A percentile compares a stretch with the other conserved stretches of the same genome.
These are phyloP conservation scores for Tolypocladium tundrense DNA, from an alignment of 2,329 filamentous ascomycete species.

Conservation along the genomic window DNA sequence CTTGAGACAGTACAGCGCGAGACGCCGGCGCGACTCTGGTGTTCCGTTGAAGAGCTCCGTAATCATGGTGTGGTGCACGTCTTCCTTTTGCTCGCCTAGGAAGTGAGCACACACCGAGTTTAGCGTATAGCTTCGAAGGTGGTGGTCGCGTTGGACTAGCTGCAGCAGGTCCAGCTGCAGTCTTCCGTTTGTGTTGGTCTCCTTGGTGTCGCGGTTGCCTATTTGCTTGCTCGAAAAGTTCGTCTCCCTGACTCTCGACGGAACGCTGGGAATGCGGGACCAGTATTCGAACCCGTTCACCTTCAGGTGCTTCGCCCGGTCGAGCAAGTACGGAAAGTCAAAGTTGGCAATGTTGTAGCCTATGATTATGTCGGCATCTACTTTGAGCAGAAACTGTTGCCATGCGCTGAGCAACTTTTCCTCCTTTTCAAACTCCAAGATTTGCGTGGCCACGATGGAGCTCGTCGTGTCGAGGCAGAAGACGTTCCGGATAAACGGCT, in stretches of 20 bases:
- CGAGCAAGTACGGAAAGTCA: constrained; percentile 91
- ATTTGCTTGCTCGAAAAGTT: constrained; percentile 98
- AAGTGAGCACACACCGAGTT: constrained; percentile 96
- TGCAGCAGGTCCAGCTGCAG: constrained; percentile 92
- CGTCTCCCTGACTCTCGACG: constrained; percentile 63
- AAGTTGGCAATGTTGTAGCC: constrained; percentile 99
- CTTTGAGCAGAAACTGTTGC: constrained; percentile 80
- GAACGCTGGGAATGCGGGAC: constrained; percentile 64
- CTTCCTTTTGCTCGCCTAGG: constrained; percentile 93
- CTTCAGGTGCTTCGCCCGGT: constrained; percentile 78
- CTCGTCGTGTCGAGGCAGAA: constrained; percentile 92
- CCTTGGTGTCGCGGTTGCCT: constrained; percentile 88
- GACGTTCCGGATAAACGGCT: constrained; percentile 92
- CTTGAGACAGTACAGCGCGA: constrained; percentile 94
- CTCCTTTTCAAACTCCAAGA: constrained; percentile 73
- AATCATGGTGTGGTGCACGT: constrained; percentile 98
- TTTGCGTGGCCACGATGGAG: constrained; percentile 87
- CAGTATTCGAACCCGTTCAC: constrained; percentile 73
- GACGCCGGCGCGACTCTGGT: constrained; percentile 76
- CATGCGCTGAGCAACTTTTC: constrained; percentile 86
- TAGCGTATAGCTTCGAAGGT: constrained; percentile 90
- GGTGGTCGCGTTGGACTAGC: constrained; percentile 86
- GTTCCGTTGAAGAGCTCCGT: constrained; percentile 97
- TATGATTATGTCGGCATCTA: constrained; percentile 94
- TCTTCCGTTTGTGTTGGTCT: constrained; percentile 88